phyloP scores from a whole-genome alignment of 139 green algal genomes.

The Closterium sp. region DNA sequence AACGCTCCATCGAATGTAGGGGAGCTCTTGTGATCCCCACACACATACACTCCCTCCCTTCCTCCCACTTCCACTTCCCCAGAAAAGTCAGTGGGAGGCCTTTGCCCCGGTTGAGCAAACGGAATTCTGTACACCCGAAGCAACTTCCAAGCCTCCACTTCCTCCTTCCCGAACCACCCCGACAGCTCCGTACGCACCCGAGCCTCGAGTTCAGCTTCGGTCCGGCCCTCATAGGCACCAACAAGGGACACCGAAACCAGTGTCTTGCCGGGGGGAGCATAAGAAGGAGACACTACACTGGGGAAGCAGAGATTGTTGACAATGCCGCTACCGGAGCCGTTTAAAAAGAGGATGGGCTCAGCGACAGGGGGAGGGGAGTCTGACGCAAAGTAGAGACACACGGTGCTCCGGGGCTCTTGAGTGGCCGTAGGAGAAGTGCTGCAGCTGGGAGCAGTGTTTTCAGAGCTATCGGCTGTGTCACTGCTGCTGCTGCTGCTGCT shows the following conservation, averaged over 20 bases:
- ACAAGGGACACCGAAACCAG: conserved; percentile 90
- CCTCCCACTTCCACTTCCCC: conserved; percentile 62
- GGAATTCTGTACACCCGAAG: conserved; percentile 91
- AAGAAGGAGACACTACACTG: conserved; percentile 70
- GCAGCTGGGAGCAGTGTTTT: too few species aligned
- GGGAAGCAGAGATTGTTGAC: conserved; percentile 97
- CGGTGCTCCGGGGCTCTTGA: conserved; percentile 26
- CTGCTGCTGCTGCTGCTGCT: too few species aligned
- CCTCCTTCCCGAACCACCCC: conserved; percentile 76
- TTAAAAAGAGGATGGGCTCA: conserved; percentile 88
- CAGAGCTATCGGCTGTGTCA: too few species aligned
- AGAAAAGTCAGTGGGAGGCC: conserved; percentile 30
- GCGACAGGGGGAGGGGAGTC: background rate
- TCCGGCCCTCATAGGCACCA: conserved; percentile 49
- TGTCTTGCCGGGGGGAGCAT: conserved; percentile 81
- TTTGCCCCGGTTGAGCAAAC: conserved; percentile 66
- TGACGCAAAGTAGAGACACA: conserved; percentile 49
- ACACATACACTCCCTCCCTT: conserved; percentile 71
- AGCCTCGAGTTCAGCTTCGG: conserved; percentile 68
- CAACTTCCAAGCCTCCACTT: conserved; percentile 73
- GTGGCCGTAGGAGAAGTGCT: background rate
- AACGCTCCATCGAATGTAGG: conserved; percentile 67
- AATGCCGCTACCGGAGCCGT: conserved; percentile 72
- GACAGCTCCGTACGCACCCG: conserved; percentile 70
- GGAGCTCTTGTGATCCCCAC: conserved; percentile 84